These are phyloP conservation scores for Plasmodium relictum DNA, from an alignment of 169 alveolate genomes.

Conservation along the genomic window DNA sequence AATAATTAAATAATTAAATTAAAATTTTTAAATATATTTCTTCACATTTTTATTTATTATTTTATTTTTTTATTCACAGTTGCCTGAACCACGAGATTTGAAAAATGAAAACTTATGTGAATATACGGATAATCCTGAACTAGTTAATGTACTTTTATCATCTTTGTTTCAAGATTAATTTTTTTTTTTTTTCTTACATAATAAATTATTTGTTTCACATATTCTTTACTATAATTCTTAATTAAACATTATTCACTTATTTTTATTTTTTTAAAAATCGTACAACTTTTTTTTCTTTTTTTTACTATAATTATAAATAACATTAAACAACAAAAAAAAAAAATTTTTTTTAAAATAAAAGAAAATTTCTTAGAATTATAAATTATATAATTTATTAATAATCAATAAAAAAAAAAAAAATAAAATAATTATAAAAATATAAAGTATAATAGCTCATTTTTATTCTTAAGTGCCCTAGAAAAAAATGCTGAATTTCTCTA, in stretches of 20 bases:
- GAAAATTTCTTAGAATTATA: too few relatives aligned
- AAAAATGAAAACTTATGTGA: constrained; percentile 40
- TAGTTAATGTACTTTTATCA: constrained; percentile 58
- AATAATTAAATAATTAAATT: too few relatives aligned
- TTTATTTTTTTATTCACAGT: constrained; percentile 12
- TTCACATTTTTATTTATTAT: not conserved
- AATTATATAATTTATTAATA: too few relatives aligned
- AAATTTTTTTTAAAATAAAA: not conserved
- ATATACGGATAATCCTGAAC: constrained; percentile 67
- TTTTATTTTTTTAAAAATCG: not conserved
- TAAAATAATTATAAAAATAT: too few relatives aligned
- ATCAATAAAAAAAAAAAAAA: too few relatives aligned
- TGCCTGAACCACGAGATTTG: constrained; percentile 53
- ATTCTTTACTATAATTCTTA: not conserved
- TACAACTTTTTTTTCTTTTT: not conserved
- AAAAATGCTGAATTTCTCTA: too few relatives aligned
- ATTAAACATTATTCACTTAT: not conserved
- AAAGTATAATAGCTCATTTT: too few relatives aligned
- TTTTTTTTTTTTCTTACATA: constrained; percentile 13
- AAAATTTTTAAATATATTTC: not conserved
- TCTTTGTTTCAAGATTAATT: constrained; percentile 65
- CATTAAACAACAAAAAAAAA: not conserved
- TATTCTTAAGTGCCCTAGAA: too few relatives aligned
- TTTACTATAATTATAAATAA: not conserved
- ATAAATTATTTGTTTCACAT: not conserved